Evolutionary conservation across 2,329 filamentous ascomycete species (phyloP).

Genomic region (Cryphonectria japonica): DNA sequence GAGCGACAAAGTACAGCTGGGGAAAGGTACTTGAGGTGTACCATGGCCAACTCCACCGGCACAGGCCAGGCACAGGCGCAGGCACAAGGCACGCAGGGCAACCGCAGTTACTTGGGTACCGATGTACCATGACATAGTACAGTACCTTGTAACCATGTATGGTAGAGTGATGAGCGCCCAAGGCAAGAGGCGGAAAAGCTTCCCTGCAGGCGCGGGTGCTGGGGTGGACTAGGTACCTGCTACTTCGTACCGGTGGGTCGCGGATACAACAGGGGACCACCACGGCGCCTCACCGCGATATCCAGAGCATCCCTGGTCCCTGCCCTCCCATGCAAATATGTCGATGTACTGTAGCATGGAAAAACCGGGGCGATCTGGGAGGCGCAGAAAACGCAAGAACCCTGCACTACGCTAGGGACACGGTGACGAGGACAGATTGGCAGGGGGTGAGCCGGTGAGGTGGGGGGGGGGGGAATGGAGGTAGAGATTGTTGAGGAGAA

Average conservation of each 20-base stretch:
- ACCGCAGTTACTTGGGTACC: neutral
- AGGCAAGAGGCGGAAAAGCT: neutral
- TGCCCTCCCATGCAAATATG: conserved; percentile 24
- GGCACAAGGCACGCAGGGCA: conserved; percentile 7
- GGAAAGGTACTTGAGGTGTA: conserved; percentile 16
- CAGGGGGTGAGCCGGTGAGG: conserved; percentile 10
- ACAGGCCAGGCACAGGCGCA: conserved; percentile 3
- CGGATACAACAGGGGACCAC: conserved; percentile 15
- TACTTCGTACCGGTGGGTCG: neutral
- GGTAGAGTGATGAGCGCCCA: conserved; percentile 8
- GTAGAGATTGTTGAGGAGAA: neutral
- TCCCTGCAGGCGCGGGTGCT: neutral
- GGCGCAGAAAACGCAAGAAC: conserved; percentile 25
- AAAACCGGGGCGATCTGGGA: conserved; percentile 29
- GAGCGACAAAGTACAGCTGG: conserved; percentile 8
- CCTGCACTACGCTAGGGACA: conserved; percentile 27
- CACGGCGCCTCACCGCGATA: conserved; percentile 27
- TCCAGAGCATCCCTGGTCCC: conserved; percentile 19
- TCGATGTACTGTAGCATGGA: conserved; percentile 26
- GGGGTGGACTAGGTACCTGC: neutral
- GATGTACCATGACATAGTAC: neutral
- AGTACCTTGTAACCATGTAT: neutral
- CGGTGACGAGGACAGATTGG: conserved; percentile 29
- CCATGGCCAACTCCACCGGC: neutral
- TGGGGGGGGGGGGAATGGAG: conserved; percentile 17